phyloP scores from a whole-genome alignment of 2,329 filamentous ascomycete genomes.

The Aspergillus uvarum region DNA sequence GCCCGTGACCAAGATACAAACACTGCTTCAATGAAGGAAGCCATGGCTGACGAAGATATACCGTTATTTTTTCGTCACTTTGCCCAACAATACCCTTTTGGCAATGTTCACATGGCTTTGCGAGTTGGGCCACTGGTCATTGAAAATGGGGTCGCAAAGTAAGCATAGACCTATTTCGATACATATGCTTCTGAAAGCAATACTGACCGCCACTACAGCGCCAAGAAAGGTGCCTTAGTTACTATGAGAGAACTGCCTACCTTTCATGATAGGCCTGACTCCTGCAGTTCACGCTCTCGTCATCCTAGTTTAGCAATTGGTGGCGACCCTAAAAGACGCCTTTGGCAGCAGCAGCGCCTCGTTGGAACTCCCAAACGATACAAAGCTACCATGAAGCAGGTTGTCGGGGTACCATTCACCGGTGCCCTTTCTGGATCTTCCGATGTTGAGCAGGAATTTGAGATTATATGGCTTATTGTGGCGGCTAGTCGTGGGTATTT shows the following conservation, averaged over 20 bases:
- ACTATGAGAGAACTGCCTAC: constrained; percentile 11
- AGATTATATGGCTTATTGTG: constrained; percentile 23
- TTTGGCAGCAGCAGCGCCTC: constrained; percentile 15
- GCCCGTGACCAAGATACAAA: neutral
- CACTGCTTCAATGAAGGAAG: constrained; percentile 20
- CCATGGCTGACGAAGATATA: constrained; percentile 25
- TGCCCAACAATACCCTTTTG: constrained; percentile 38
- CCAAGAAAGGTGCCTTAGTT: constrained; percentile 20
- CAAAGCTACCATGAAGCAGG: constrained; percentile 44
- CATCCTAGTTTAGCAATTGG: neutral
- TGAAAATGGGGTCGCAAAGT: constrained; percentile 43
- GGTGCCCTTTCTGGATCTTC: constrained; percentile 21
- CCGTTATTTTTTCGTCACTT: constrained; percentile 33
- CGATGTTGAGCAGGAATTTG: neutral
- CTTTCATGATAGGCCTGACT: constrained; percentile 4
- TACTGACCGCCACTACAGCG: constrained; percentile 4
- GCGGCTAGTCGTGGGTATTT: constrained; percentile 1
- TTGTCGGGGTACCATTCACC: constrained; percentile 40
- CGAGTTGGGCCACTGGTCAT: constrained; percentile 43
- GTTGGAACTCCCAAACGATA: constrained; percentile 30
- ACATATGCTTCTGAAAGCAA: neutral
- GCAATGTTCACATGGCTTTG: constrained; percentile 45
- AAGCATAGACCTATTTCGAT: constrained; percentile 19
- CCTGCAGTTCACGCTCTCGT: neutral
- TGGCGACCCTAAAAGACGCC: constrained; percentile 1